Conservation (phyloP, 1,284 basidiomycete genomes). For the Ustanciosporium gigantosporum region DNA sequence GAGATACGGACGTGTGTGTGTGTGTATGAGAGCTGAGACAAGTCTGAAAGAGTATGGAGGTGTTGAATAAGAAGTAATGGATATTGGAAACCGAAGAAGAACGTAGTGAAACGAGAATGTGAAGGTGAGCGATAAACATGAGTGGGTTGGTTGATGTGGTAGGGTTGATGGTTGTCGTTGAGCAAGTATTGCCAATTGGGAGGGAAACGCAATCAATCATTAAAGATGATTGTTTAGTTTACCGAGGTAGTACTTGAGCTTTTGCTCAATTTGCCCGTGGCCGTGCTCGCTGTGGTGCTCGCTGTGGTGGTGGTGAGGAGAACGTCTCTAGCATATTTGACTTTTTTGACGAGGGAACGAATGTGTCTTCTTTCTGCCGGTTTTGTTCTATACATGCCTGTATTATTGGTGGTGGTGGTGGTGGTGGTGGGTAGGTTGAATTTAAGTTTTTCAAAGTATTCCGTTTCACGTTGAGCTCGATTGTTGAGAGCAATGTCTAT, state of each 20-base stretch:
- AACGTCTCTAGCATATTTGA: conserved; percentile 32
- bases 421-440: conserved; percentile 2
- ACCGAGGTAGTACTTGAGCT: too few species aligned
- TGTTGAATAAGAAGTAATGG: too few species aligned
- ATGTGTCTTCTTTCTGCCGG: conserved; percentile 31
- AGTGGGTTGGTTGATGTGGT: not conserved
- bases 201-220: too few species aligned
- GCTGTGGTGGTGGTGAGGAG: conserved; percentile 11
- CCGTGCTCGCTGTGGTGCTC: too few species aligned
- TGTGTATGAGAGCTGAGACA: too few species aligned
- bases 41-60: too few species aligned
- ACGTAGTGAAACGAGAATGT: too few species aligned
- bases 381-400: conserved; percentile 10
- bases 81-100: too few species aligned
- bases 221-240: too few species aligned
- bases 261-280: not conserved
- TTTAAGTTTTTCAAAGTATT: conserved; percentile 6
- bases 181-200: too few species aligned
- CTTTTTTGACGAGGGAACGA: conserved; percentile 19
- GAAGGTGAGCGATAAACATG: not conserved
- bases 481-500: conserved; percentile 67
- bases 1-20: too few species aligned
- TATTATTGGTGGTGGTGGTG: not conserved
- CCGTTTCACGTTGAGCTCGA: conserved; percentile 40
- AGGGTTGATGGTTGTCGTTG: not conserved